phyloP scores from a whole-genome alignment of 2,329 filamentous ascomycete genomes.

The Pyricularia pennisetigena region DNA sequence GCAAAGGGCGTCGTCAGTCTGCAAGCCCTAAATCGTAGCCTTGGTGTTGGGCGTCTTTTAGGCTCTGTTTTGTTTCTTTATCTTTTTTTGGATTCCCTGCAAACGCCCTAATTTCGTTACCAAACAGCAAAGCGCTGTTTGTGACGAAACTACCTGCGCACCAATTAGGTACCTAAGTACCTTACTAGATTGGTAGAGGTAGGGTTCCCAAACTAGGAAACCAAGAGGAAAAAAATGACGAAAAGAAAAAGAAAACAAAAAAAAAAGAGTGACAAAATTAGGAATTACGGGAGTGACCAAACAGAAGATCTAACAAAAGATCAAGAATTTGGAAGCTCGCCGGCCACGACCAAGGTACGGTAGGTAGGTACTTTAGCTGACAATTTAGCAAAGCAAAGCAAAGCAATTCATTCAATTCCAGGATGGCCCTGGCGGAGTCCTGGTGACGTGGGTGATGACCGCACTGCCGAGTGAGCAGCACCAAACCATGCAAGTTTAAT shows the following conservation, averaged over 20 bases:
- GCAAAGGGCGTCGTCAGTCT: background rate
- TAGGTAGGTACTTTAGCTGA: background rate
- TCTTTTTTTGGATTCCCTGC: background rate
- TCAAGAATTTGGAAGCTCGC: background rate
- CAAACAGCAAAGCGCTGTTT: background rate
- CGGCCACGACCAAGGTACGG: background rate
- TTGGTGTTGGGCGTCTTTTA: background rate
- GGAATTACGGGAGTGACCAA: background rate
- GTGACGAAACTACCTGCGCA: background rate
- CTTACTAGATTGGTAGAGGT: background rate
- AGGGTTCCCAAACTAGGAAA: background rate
- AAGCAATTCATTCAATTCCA: background rate
- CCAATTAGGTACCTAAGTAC: no score
- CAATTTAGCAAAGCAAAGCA: background rate
- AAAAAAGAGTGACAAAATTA: background rate
- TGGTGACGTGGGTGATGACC: constrained; percentile 1
- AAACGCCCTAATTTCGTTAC: background rate
- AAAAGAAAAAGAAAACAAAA: background rate
- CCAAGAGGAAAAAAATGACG: background rate
- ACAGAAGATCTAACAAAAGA: background rate
- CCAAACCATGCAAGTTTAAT: background rate
- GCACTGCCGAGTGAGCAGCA: background rate
- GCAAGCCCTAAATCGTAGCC: background rate
- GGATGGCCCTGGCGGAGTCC: background rate
- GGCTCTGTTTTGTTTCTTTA: background rate